Evolutionary conservation across 306 rosid genomes (phyloP), one percentile per base, ranked within the genome.

Genomic region (Adenanthera pavonina): DNA sequence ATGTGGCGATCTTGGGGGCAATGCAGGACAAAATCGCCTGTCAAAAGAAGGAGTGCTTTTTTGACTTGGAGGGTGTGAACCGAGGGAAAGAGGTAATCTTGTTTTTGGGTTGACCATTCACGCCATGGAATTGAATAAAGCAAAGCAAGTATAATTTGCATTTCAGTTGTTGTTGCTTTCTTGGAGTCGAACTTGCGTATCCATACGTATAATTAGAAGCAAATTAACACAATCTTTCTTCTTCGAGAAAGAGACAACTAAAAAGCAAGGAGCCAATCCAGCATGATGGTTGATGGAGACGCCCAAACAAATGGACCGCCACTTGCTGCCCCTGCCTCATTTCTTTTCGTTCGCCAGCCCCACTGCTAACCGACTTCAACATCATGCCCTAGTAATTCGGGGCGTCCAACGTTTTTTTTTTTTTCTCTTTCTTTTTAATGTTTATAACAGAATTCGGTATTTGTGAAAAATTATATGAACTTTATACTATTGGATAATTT

Each of bases 241-340:
- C 53, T 33, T 75, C 8, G 17, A 76, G 40, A 66, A 36, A 53
- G 59, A 13, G 52, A 47, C 48, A 36, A 57, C 77, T 19, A 75
- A 54, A 43, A 54, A 34, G 64, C 36, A 74, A 79, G 54, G 44
- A 78, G 66, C 80, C 72, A 78, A 25, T 25, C 30, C 30, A 53
- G 25, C 35, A 19, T 60, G 38, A 60, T 30, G 17, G 16, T 14
- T 60, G 66, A 60, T 30, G 17, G 16, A 3, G 66, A 60, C 15
- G 38, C 14, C 4, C 64, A 57, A 57, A 57, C 64, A 57, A 57
- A 57, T 20, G 49, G 10, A 8, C 30, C 40, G 20, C 72, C 3
- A 66, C 30, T 66, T 66, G 65, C 72, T n/a, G 17, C 76, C 76
- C 34, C 51, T 62, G 20, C 10, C 82, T 81, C 64, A 80, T 41